Conservation (phyloP, 2,329 filamentous ascomycete species). For the Calonectria hawksworthii region DNA sequence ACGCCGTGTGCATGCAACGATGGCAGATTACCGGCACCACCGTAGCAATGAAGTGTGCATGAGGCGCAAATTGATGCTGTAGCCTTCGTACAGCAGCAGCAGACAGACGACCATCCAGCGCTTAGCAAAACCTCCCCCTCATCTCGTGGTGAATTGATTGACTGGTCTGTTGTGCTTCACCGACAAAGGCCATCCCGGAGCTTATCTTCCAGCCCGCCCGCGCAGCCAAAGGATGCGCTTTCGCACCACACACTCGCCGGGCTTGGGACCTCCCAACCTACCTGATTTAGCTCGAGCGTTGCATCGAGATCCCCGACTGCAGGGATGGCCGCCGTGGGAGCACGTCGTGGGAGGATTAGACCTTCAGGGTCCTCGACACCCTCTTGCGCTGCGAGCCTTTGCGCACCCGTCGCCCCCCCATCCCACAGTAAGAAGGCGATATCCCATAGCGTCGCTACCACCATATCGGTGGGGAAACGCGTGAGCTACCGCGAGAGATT, state of each 20-base stretch:
- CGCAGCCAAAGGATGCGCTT: background rate
- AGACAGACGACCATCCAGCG: background rate
- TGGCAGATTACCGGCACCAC: background rate
- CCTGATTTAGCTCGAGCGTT: constrained; percentile 17
- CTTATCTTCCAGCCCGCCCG: constrained; percentile 37
- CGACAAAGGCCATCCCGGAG: constrained; percentile 35
- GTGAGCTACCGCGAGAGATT: constrained; percentile 39
- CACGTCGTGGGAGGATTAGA: constrained; percentile 13
- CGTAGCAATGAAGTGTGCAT: background rate
- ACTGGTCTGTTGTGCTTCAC: constrained; percentile 27
- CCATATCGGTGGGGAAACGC: constrained; percentile 46
- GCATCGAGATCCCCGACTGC: constrained; percentile 18
- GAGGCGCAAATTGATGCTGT: background rate
- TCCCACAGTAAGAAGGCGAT: constrained; percentile 14
- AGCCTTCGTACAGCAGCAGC: background rate
- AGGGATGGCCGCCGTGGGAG: constrained; percentile 6
- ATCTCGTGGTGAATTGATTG: background rate
- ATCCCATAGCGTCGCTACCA: constrained; percentile 30
- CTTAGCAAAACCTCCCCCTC: background rate
- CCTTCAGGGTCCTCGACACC: constrained; percentile 15
- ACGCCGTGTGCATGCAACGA: background rate
- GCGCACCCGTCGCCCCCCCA: constrained; percentile 2
- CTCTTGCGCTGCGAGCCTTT: background rate
- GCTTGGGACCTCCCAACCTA: constrained; percentile 2
- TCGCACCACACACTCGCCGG: background rate